Evolutionary conservation across 805 yeast species (phyloP).

Genomic region (Ogataea dorogensis): DNA sequence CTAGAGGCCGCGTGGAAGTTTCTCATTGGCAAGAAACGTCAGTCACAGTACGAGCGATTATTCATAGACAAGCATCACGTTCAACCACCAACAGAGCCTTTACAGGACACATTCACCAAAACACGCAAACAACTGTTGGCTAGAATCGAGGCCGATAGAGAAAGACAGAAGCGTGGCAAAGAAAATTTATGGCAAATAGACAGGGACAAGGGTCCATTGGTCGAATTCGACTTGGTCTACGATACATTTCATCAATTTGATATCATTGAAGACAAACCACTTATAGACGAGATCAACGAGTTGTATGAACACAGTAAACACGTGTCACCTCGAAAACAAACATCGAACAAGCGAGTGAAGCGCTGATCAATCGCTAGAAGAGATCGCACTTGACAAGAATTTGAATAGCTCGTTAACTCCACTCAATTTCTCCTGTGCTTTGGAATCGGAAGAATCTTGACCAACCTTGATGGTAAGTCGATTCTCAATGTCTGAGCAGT

Average conservation of each 20-base stretch:
- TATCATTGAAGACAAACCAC: constrained; percentile 21
- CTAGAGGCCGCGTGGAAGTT: constrained; percentile 43
- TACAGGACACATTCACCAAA: constrained; percentile 14
- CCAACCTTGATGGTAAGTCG: constrained; percentile 65
- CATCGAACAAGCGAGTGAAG: constrained; percentile 4
- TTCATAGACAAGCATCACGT: constrained; percentile 37
- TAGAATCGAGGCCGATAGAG: constrained; percentile 92
- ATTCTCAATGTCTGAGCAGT: constrained; percentile 39
- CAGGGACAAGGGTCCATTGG: constrained; percentile 30
- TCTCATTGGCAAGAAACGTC: constrained; percentile 44
- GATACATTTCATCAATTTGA: constrained; percentile 22
- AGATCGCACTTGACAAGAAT: constrained; percentile 37
- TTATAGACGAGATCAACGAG: constrained; percentile 26
- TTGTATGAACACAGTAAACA: constrained; percentile 16
- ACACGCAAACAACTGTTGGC: constrained; percentile 54
- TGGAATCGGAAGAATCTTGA: constrained; percentile 30
- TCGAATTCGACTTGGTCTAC: constrained; percentile 36
- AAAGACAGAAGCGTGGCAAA: constrained; percentile 79
- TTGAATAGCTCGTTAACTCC: constrained; percentile 70
- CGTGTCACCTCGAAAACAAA: constrained; percentile 3
- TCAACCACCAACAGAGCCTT: constrained; percentile 17
- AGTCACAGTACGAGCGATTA: constrained; percentile 50
- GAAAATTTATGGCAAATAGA: constrained; percentile 76
- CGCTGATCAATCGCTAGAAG: constrained; percentile 3
- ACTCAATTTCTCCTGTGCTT: constrained; percentile 60